Conservation (phyloP, 352 stramenopile genomes). For the Phytopythium aichiense region DNA sequence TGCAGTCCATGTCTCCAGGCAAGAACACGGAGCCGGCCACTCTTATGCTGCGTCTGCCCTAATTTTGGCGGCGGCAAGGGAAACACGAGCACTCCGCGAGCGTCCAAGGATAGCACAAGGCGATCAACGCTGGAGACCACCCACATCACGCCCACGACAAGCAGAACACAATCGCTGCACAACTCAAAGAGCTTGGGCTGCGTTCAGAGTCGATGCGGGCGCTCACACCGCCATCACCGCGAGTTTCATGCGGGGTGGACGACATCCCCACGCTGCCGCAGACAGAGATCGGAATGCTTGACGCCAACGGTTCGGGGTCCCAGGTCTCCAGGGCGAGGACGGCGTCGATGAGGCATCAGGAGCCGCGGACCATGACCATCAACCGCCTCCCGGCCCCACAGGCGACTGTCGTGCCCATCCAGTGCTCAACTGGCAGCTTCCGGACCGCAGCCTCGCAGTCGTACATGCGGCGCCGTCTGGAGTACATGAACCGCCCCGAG, state of each 20-base stretch:
- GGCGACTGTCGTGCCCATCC: not conserved
- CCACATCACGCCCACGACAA: not conserved
- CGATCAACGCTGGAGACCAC: not conserved
- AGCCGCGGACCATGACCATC: not conserved
- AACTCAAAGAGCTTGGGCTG: not conserved
- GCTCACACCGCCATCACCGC: not conserved
- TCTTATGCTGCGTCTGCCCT: not conserved
- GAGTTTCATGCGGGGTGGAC: slow-evolving; percentile 4
- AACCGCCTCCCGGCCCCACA: not conserved
- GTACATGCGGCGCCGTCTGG: slow-evolving; percentile 7
- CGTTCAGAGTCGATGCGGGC: not conserved
- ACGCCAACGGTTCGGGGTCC: not conserved
- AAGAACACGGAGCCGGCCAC: not conserved
- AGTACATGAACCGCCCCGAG: slow-evolving; percentile 8
- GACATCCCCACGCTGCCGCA: slow-evolving; percentile 5
- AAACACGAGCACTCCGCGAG: not conserved
- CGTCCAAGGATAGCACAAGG: no score
- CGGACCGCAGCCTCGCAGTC: not conserved
- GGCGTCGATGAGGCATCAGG: not conserved
- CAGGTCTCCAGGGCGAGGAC: not conserved
- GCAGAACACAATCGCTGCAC: not conserved
- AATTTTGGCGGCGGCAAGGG: not conserved
- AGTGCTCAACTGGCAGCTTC: slow-evolving; percentile 1
- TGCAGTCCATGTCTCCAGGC: not conserved
- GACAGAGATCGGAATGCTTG: not conserved